Percentiles rank a stretch among this genome's conserved stretches.
Evolutionary conservation across 331 rosid species (phyloP).

Genomic region (Pyrus hybrid): DNA sequence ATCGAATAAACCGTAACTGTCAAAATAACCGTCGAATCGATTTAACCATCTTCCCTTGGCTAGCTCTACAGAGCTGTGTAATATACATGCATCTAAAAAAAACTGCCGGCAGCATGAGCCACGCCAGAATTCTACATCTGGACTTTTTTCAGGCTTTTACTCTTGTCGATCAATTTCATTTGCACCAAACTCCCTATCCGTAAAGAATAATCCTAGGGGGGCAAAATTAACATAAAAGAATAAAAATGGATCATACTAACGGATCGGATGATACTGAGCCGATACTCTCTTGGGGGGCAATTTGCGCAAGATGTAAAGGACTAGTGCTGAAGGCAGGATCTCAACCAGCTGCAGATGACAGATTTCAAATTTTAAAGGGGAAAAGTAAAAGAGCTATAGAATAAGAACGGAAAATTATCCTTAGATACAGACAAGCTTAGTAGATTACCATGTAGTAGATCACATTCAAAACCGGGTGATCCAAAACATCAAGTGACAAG

Average conservation of each 20-base stretch:
- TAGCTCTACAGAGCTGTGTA: conserved; percentile 28
- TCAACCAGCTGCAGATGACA: conserved; percentile 63
- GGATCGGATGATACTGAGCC: conserved; percentile 82
- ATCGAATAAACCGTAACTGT: conserved; percentile 14
- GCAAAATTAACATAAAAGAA: conserved; percentile 23
- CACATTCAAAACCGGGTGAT: conserved; percentile 75
- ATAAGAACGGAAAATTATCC: not conserved
- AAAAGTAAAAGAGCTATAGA: not conserved
- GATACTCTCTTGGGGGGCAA: conserved; percentile 94
- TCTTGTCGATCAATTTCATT: conserved; percentile 11
- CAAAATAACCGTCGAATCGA: conserved; percentile 25
- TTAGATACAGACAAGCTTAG: not conserved
- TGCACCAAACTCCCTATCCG: conserved; percentile 25
- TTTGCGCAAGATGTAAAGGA: conserved; percentile 84
- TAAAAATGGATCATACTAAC: conserved; percentile 24
- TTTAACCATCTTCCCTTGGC: conserved; percentile 12
- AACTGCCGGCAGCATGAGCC: conserved; percentile 16
- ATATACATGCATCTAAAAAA: conserved; percentile 21
- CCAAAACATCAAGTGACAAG: conserved; percentile 78
- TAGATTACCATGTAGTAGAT: conserved; percentile 77
- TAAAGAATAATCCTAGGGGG: conserved; percentile 7
- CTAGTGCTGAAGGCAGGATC: conserved; percentile 92
- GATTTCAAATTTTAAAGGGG: not conserved
- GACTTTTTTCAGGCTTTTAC: not conserved
- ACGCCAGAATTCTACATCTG: conserved; percentile 19